Evolutionary conservation across 441 rosid genomes (phyloP), one percentile per base, ranked within the genome.

Genomic region (Macaranga tanarius): DNA sequence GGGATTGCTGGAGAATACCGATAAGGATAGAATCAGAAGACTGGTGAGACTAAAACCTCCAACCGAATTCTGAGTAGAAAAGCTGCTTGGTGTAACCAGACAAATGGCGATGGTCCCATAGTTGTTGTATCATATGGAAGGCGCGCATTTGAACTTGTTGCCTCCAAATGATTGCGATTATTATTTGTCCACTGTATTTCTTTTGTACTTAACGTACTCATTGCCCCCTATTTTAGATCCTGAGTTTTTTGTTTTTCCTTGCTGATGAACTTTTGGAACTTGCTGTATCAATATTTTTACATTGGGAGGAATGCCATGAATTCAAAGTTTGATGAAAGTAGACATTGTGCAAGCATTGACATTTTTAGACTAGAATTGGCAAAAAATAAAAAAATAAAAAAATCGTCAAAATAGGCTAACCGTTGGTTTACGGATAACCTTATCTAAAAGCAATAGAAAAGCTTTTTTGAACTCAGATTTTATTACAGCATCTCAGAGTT

Each of bases 1-100:
- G 85, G 96, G 97, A 58, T 83, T 89, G 79, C 82, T 92, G 67
- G 96, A 92, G 88, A 89, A 90, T 76, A 84, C 91, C 0, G 97
- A 92, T 63, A 92, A 82, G 72, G 97, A 92, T 64, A 83, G 94
- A 79, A 88, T 92, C 79, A 89, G 84, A 75, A 89, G 96, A 74
- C 79, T 89, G 50, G 73, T 84, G 63, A 85, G 90, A 75, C 73
- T 89, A 78, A 92, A 90, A 74, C 96, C 97, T 79, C 97, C 96
- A 0, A 86, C 87, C 0, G 94, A 89, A 71, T 73, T 84, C 75
- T 92, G 80, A 86, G 56, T 66, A 26, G 45, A 47, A 15, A 63
- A 50, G 64, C 65, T 26, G 48, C 17, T 59, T 60, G 44, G 44
- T 13, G 22, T 55, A 13, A 34, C 67, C 16, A 17, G 38, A 59